A percentile compares a stretch with the other conserved stretches of the same genome.
Conservation (phyloP, 2,329 filamentous ascomycete genomes). For the Arthrinium puccinioides region DNA sequence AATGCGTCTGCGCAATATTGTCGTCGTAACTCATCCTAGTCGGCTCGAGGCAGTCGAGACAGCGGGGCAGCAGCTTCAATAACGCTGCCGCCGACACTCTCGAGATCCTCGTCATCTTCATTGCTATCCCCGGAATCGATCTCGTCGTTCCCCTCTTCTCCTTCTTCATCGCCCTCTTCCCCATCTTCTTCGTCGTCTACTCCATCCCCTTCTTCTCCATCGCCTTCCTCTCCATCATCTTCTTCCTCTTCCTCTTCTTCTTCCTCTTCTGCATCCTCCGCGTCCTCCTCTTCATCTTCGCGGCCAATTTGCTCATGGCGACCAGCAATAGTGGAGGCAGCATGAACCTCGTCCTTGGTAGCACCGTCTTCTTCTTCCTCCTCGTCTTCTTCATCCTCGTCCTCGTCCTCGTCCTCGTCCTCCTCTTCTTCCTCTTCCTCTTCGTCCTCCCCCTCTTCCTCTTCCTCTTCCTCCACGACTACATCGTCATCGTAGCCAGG, state of each 20-base stretch:
- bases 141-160: constrained; percentile 9
- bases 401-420: constrained; percentile 14
- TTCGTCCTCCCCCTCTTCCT: constrained; percentile 12
- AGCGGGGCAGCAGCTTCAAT: background rate
- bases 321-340: no score
- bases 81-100: background rate
- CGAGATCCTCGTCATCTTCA: background rate
- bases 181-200: constrained; percentile 9
- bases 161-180: constrained; percentile 11
- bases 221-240: constrained; percentile 4
- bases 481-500: constrained; percentile 10
- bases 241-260: constrained; percentile 11
- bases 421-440: constrained; percentile 10
- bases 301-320: constrained; percentile 6
- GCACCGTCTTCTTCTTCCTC: constrained; percentile 5
- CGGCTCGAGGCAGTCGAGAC: no score
- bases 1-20: no score
- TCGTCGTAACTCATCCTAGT: no score
- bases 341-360: constrained; percentile 3
- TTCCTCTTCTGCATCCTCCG: constrained; percentile 9
- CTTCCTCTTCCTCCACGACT: constrained; percentile 10
- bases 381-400: constrained; percentile 5
- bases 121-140: background rate
- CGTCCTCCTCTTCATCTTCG: constrained; percentile 9
- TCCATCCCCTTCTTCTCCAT: constrained; percentile 6